Conservation (phyloP, 495 filamentous ascomycete genomes). For the Lophium mytilinum region DNA sequence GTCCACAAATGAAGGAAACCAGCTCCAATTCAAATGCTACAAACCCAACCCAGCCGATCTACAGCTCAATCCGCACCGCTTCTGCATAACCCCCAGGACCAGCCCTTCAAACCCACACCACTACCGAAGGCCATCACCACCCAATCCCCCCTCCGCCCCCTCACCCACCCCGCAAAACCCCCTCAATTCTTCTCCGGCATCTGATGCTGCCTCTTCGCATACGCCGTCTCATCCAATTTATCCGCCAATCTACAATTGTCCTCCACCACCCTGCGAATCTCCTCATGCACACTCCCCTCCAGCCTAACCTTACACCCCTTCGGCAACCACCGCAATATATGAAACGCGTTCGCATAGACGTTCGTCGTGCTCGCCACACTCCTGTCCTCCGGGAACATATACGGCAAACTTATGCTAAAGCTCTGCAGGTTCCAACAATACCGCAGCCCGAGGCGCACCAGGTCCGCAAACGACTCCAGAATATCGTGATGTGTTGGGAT, state of each 20-base stretch:
- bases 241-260: slow-evolving; percentile 23
- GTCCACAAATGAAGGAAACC: too few species aligned
- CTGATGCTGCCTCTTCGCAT: slow-evolving; percentile 18
- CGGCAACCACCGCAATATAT: slow-evolving; percentile 31
- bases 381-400: slow-evolving; percentile 1
- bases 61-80: too few species aligned
- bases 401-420: slow-evolving; percentile 26
- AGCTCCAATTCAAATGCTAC: too few species aligned
- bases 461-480: slow-evolving; percentile 26
- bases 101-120: too few species aligned
- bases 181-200: slow-evolving; percentile 13
- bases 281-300: slow-evolving; percentile 14
- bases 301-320: slow-evolving; percentile 24
- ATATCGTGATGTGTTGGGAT: slow-evolving; percentile 31
- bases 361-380: slow-evolving; percentile 5
- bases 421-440: slow-evolving; percentile 30
- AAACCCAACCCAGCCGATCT: too few species aligned
- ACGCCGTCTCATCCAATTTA: slow-evolving; percentile 24
- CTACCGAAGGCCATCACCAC: too few species aligned
- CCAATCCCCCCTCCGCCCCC: too few species aligned
- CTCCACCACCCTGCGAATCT: slow-evolving; percentile 25
- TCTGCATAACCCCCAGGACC: too few species aligned
- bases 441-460: slow-evolving; percentile 28
- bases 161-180: not conserved
- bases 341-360: slow-evolving; percentile 29